Conservation (phyloP, 2,329 filamentous ascomycete genomes). For the Penicillium sp. region DNA sequence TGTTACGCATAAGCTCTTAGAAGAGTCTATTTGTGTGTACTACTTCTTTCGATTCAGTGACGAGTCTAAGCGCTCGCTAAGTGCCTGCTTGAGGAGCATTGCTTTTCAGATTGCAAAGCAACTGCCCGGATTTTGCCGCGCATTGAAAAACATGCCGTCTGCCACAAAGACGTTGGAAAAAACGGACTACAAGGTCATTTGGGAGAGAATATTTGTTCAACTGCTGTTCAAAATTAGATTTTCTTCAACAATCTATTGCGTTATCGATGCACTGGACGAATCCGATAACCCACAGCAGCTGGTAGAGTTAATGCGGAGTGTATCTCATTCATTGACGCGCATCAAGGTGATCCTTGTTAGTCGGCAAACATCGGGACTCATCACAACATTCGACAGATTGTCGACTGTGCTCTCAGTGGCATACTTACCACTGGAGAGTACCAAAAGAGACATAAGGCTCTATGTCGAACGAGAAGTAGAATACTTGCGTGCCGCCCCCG, state of each 20-base stretch:
- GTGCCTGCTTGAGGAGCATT: not conserved
- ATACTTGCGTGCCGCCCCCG: not conserved
- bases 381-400: not conserved
- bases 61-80: not conserved
- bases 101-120: not conserved
- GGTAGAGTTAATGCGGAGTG: not conserved
- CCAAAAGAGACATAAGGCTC: not conserved
- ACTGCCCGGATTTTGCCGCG: not conserved
- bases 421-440: not conserved
- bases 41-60: not conserved
- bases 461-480: not conserved
- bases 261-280: not conserved
- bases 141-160: not conserved
- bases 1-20: not conserved
- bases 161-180: not conserved
- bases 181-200: not conserved
- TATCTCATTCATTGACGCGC: not conserved
- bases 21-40: not conserved
- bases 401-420: not conserved
- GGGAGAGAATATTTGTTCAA: not conserved
- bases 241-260: not conserved
- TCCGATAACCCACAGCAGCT: not conserved
- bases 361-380: not conserved
- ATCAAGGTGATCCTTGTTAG: not conserved
- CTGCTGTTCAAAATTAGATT: not conserved